Conservation (phyloP, 1,139 yeast species). For the Pichia sp. region DNA sequence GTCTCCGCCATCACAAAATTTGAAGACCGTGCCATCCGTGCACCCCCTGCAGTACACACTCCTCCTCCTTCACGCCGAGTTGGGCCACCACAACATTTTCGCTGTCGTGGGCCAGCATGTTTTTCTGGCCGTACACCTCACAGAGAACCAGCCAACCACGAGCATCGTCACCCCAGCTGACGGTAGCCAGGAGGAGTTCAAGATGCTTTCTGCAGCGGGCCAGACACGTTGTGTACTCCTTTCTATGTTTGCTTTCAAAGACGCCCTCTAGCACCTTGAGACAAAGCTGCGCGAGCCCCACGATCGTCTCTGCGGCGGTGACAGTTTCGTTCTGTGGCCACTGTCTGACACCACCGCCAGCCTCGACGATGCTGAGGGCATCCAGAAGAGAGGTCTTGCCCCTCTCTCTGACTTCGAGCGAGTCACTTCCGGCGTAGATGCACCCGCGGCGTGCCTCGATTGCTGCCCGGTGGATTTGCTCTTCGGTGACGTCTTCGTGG, state of each 20-base stretch:
- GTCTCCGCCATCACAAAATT: slow-evolving; percentile 1
- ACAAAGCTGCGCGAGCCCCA: slow-evolving; percentile 62
- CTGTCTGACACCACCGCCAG: neutral
- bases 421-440: neutral
- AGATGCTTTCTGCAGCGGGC: slow-evolving; percentile 61
- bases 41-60: slow-evolving; percentile 2
- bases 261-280: slow-evolving; percentile 33
- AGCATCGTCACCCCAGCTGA: slow-evolving; percentile 51
- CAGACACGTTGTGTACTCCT: slow-evolving; percentile 18
- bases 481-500: neutral
- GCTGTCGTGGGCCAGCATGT: neutral
- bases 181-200: slow-evolving; percentile 51
- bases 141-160: slow-evolving; percentile 52
- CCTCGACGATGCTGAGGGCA: neutral
- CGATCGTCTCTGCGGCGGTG: slow-evolving; percentile 40
- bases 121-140: neutral
- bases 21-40: slow-evolving; percentile 12
- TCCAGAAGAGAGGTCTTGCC: slow-evolving; percentile 1
- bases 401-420: neutral
- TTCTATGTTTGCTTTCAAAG: slow-evolving; percentile 42
- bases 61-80: neutral
- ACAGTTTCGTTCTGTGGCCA: slow-evolving; percentile 1
- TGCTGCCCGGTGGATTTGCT: neutral
- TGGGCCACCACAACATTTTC: slow-evolving; percentile 7
- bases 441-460: slow-evolving; percentile 8